Base-by-base conservation (phyloP, 1,284 basidiomycete species). In the Cutaneotrichosporon cutaneum region DNA sequence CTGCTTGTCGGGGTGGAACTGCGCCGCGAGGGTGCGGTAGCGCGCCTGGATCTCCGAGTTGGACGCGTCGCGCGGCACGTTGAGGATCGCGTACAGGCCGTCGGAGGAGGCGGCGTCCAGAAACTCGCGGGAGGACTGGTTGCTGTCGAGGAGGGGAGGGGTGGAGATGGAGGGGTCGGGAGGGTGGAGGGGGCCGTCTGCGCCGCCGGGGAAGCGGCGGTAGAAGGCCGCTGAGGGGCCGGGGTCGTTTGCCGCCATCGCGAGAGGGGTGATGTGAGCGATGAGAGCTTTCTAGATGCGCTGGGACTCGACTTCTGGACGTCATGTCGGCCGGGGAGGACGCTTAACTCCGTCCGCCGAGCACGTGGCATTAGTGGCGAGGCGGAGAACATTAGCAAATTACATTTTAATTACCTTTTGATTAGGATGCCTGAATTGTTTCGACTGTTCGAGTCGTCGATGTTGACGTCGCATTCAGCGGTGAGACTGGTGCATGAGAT, bases 1-100 rank as follows among this genome's bases (percentile, higher is more conserved):
- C 62, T 85, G 83, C 60, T 83, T 81, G 71, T 85, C 83, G 1
- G 83, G 83, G 64, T 84, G 83, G 50, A 82, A 80, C 1, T 79
- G 73, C 0, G 82, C 73, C 47, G 77, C 78, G 0, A 80, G 64
- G 10, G 70, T 59, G 30, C 78, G 69, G 61, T 80, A 80, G 13
- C 71, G 54, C 44, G 77, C 77, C 45, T 73, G 61, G 50, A 80
- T 77, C 54, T 76, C 73, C 8, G 69, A 64, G 9, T 68, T 59
- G 10, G 70, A 68, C 3, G 78, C 77, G 24, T 68, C 66, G 32
- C 67, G 65, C 13, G 72, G 63, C 11, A 80, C 57, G 59, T 80
- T 80, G 16, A 80, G 72, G 1, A 80, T 54, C 21, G 73, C 71
- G 57, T 78, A 78, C 9, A 76, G 64, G 14, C 68, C 54, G 32